Percentiles rank a stretch among this genome's conserved stretches.
Evolutionary conservation across 495 filamentous ascomycete genomes (phyloP).

Genomic region (Annulohypoxylon nitens): DNA sequence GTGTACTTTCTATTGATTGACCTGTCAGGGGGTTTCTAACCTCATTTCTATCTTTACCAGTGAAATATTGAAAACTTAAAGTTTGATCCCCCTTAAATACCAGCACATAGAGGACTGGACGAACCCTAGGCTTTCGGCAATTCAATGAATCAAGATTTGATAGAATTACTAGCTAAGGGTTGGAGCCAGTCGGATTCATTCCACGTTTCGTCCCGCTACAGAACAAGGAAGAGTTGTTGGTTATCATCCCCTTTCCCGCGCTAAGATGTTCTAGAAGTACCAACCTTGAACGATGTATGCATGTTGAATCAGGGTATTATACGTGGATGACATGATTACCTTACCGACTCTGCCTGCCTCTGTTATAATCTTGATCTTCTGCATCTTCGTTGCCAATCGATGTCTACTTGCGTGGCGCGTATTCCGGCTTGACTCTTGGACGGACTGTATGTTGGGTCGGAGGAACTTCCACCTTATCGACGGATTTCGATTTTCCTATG

Average conservation of each 20-base stretch:
- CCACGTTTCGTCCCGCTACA: not conserved
- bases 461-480: not conserved
- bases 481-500: not conserved
- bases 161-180: not conserved
- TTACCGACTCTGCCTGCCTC: not conserved
- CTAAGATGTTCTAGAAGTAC: not conserved
- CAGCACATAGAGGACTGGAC: not conserved
- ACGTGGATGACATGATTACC: not conserved
- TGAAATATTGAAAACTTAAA: not conserved
- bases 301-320: slow-evolving; percentile 1
- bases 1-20: not conserved
- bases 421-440: not conserved
- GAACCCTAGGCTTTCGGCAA: not conserved
- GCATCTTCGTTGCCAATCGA: not conserved
- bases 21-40: not conserved
- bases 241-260: not conserved
- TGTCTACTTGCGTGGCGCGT: not conserved
- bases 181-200: not conserved
- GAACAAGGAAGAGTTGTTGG: not conserved
- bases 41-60: not conserved
- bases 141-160: not conserved
- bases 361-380: not conserved
- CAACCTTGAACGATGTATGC: not conserved
- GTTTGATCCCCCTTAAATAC: not conserved
- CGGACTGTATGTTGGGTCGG: not conserved